Evolutionary conservation across 164 flowering plant genomes (phyloP).

Genomic region (Berberis thunbergii): DNA sequence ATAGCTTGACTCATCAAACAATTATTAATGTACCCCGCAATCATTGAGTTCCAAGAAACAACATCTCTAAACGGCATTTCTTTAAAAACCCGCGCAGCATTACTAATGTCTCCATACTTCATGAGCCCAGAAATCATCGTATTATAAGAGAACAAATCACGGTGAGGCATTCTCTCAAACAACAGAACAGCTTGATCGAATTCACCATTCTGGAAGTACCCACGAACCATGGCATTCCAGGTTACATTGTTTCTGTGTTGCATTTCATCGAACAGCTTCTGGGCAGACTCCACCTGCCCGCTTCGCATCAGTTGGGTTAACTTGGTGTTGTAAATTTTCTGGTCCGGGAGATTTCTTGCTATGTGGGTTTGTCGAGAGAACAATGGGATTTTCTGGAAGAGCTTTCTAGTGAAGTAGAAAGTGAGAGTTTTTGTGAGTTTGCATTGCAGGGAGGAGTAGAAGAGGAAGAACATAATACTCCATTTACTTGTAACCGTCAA

Average conservation of each 20-base stretch:
- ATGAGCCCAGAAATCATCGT: conserved; percentile 50
- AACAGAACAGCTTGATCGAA: conserved; percentile 24
- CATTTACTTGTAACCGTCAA: background rate
- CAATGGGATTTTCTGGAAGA: background rate
- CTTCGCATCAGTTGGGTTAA: conserved; percentile 38
- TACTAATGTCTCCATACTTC: conserved; percentile 27
- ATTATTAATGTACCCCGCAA: conserved; percentile 42
- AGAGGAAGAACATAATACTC: background rate
- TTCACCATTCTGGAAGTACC: conserved; percentile 40
- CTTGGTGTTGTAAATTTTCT: conserved; percentile 33
- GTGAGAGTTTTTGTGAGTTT: background rate
- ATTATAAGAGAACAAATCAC: conserved; percentile 52
- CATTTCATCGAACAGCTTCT: conserved; percentile 47
- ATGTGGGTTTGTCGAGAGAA: background rate
- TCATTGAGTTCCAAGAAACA: conserved; percentile 62
- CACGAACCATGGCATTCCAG: conserved; percentile 58
- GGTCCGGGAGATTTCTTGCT: conserved; percentile 4
- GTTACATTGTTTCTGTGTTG: conserved; percentile 39
- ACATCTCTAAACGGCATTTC: conserved; percentile 41
- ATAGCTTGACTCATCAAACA: conserved; percentile 37
- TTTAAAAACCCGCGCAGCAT: conserved; percentile 34
- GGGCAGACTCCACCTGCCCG: conserved; percentile 37
- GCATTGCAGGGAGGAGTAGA: background rate
- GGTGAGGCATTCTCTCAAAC: conserved; percentile 39
- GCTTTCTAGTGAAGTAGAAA: background rate